phyloP scores from a whole-genome alignment of 306 rosid species.

The Vachellia pachyceras region DNA sequence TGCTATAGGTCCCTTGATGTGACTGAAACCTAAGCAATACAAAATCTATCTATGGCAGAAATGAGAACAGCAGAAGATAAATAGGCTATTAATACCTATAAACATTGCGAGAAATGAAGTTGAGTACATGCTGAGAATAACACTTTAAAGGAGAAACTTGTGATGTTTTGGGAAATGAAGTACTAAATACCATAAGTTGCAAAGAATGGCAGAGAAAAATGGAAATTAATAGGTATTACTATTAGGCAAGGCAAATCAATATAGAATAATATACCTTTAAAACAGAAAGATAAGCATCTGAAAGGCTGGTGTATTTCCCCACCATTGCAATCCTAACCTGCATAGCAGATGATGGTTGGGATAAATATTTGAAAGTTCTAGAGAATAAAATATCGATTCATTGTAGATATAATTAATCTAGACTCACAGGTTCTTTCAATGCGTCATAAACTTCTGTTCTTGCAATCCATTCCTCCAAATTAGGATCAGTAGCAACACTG shows the following conservation, averaged over 20 bases:
- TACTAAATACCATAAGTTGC: conserved; percentile 15
- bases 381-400: conserved; percentile 18
- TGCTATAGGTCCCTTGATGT: background rate
- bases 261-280: conserved; percentile 55
- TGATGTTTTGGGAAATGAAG: conserved; percentile 8
- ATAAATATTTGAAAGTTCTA: background rate
- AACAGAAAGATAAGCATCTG: conserved; percentile 94
- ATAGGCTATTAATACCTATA: background rate
- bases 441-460: conserved; percentile 61
- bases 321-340: conserved; percentile 95
- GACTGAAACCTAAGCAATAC: conserved; percentile 1
- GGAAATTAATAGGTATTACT: background rate
- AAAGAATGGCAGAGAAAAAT: conserved; percentile 11
- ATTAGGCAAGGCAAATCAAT: conserved; percentile 3
- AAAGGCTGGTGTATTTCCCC: conserved; percentile 87
- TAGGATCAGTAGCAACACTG: conserved; percentile 68
- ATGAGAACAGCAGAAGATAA: background rate
- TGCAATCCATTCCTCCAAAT: conserved; percentile 67
- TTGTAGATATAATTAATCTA: conserved; percentile 10
- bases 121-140: background rate
- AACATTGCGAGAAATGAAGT: background rate
- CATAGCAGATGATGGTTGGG: conserved; percentile 30
- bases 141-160: background rate
- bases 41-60: background rate
- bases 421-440: conserved; percentile 58